Evolutionary conservation across 2,329 filamentous ascomycete species (phyloP), one percentile per base, ranked within the genome.

Genomic region (Hypoxylon sp.): DNA sequence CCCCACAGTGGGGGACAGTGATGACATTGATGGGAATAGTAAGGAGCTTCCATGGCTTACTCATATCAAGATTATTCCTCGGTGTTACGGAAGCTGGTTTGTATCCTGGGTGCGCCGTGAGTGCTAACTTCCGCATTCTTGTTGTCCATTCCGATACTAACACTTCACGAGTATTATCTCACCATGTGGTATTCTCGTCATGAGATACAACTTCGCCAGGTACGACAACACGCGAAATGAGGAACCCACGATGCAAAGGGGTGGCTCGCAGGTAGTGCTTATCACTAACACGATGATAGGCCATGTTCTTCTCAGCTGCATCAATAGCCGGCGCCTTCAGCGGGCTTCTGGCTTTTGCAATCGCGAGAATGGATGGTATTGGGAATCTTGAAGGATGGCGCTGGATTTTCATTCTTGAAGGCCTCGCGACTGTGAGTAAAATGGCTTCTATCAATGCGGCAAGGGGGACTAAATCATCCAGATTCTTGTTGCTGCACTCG

Each of bases 291-390:
- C 9, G 11, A 42, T 20, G 2, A 11, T 9, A 70, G 65, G 91
- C 92, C 1, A 85, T 94, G 53, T 95, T 96, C 83, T 96, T 95
- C 81, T 92, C 90, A 0, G 91, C 92, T 0, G 92, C 92, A 0
- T 92, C 93, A 0, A 81, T 96, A 0, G 91, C 92, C 0, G 93
- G 93, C 0, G 92, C 89, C 0, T 93, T 93, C 70, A 90, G 89
- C 68, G 91, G 91, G 3, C 82, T 93, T 2, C 80, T 93, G 1
- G 91, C 91, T 0, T 91, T 87, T 40, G 90, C 82, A 0, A 93
- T 93, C 59, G 83, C 83, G 7, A 85, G 90, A 57, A 92, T 93
- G 89, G 82, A 89, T 52, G 90, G 89, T 0, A 74, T 90, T 0
- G 89, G 84, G 0, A 85, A 85, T 0, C 76, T 85, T 4, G 79